phyloP scores from a whole-genome alignment of 2,329 filamentous ascomycete species.

The Colletotrichum liriopes region DNA sequence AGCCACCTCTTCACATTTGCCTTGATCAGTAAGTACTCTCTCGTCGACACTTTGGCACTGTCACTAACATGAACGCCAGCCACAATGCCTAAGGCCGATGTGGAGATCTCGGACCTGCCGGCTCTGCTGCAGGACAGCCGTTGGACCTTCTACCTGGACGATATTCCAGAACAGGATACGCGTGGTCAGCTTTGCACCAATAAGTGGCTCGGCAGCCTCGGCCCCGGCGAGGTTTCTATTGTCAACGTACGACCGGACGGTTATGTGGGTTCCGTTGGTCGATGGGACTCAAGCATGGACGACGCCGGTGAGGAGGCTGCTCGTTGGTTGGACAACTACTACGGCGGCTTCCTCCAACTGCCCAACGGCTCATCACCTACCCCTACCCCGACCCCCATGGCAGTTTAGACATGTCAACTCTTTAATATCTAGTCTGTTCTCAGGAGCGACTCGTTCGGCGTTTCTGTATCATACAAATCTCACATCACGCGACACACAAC shows the following conservation, averaged over 20 bases:
- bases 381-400: conserved; percentile 33
- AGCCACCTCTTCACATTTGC: conserved; percentile 80
- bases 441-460: conserved; percentile 19
- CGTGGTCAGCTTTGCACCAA: conserved; percentile 70
- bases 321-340: conserved; percentile 70
- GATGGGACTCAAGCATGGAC: conserved; percentile 67
- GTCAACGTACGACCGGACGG: conserved; percentile 81
- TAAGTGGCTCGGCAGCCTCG: conserved; percentile 78
- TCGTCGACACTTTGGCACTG: not conserved
- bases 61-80: conserved; percentile 53
- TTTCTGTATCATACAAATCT: conserved; percentile 34
- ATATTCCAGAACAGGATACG: conserved; percentile 71
- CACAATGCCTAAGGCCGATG: conserved; percentile 71
- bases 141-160: conserved; percentile 82
- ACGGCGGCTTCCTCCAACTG: conserved; percentile 68
- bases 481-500: conserved; percentile 28
- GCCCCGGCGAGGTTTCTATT: conserved; percentile 72
- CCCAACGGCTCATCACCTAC: conserved; percentile 49
- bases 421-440: conserved; percentile 17
- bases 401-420: conserved; percentile 21
- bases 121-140: conserved; percentile 73
- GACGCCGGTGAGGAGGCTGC: conserved; percentile 68
- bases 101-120: conserved; percentile 79
- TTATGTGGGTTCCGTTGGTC: conserved; percentile 77
- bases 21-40: conserved; percentile 71